These are phyloP conservation scores for Solanum sejunctum DNA, from an alignment of 257 asterid genomes.

Conservation along the genomic window DNA sequence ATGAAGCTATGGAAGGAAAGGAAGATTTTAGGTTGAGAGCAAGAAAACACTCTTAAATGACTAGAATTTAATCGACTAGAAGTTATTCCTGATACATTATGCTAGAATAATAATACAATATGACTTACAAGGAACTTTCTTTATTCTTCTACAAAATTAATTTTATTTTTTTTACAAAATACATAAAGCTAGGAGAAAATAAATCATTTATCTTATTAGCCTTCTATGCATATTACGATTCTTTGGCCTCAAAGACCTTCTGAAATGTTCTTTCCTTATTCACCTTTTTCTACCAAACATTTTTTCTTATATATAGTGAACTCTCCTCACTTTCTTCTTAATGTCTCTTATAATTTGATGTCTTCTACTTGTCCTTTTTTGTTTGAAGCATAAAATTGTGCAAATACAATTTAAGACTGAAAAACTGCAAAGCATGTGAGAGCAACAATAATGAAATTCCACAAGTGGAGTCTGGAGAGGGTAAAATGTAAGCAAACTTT, in stretches of 20 bases:
- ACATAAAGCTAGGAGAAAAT: background rate
- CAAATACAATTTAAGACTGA: constrained; percentile 36
- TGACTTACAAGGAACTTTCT: no score
- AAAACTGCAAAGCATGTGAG: constrained; percentile 23
- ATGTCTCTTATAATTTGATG: constrained; percentile 18
- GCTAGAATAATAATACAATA: no score
- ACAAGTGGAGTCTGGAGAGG: no score
- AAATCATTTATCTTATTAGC: constrained; percentile 7
- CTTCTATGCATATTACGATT: constrained; percentile 24
- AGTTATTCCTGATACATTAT: no score
- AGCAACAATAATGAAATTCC: no score
- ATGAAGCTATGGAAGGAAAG: no score
- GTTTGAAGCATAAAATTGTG: constrained; percentile 34
- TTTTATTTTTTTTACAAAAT: background rate
- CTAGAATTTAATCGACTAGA: no score
- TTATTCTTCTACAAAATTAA: background rate
- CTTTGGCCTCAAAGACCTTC: constrained; percentile 44
- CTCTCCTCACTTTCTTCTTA: constrained; percentile 19
- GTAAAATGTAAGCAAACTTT: no score
- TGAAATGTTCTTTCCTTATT: constrained; percentile 31
- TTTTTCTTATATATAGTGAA: background rate
- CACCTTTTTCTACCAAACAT: background rate
- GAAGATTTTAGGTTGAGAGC: no score
- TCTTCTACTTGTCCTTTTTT: constrained; percentile 13
- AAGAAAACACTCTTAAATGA: no score